A percentile compares a stretch with the other conserved stretches of the same genome.
These are phyloP conservation scores for Boletus sp. DNA, from an alignment of 1,284 basidiomycete genomes.

Conservation along the genomic window DNA sequence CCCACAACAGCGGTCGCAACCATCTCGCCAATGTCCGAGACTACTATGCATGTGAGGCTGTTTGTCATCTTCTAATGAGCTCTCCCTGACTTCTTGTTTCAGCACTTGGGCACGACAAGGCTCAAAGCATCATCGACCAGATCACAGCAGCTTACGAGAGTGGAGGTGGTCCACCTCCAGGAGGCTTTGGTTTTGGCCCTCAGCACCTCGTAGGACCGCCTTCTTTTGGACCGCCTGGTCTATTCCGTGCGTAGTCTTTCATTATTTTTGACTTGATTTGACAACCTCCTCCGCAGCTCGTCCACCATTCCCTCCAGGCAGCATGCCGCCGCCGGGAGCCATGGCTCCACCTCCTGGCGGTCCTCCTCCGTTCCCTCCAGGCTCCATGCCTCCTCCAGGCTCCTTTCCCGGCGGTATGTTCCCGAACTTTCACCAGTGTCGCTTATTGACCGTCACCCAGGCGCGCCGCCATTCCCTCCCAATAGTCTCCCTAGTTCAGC, in stretches of 20 bases:
- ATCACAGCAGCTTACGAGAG: slow-evolving; percentile 89
- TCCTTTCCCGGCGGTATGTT: slow-evolving; percentile 41
- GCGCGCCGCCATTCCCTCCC: slow-evolving; percentile 61
- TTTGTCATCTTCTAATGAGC: neutral
- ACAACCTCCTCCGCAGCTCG: slow-evolving; percentile 37
- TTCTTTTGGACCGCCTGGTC: slow-evolving; percentile 28
- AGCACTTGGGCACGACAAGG: slow-evolving; percentile 94
- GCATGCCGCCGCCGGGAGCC: slow-evolving; percentile 46
- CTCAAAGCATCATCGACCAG: slow-evolving; percentile 94
- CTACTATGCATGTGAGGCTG: slow-evolving; percentile 84
- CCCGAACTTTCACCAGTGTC: neutral
- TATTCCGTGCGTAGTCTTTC: slow-evolving; percentile 13
- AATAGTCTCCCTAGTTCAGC: slow-evolving; percentile 39
- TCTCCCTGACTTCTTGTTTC: slow-evolving; percentile 15
- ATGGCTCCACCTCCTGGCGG: slow-evolving; percentile 56
- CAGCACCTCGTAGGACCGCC: slow-evolving; percentile 52
- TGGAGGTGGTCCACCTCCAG: slow-evolving; percentile 78
- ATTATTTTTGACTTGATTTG: neutral
- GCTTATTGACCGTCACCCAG: slow-evolving; percentile 23
- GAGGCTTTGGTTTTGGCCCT: slow-evolving; percentile 76
- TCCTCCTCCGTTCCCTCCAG: slow-evolving; percentile 38
- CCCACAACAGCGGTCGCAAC: slow-evolving; percentile 96
- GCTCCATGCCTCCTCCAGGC: slow-evolving; percentile 35
- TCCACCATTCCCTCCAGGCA: slow-evolving; percentile 68
- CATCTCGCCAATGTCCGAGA: slow-evolving; percentile 95